Evolutionary conservation across 768 basidiomycete genomes (phyloP).

Genomic region (Kwoniella shandongensis): DNA sequence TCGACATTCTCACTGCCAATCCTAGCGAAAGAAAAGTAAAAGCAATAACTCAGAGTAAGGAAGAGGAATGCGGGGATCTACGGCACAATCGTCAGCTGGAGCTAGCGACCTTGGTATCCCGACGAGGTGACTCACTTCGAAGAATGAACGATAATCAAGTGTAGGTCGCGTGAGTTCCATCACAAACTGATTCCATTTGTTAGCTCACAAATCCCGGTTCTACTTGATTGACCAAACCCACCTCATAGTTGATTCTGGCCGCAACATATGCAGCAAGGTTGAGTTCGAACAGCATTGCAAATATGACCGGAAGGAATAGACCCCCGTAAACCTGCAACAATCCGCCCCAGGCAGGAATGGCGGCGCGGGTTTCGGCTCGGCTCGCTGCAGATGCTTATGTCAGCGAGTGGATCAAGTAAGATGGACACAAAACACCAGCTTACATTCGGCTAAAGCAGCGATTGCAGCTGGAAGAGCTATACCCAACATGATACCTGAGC

Average conservation of each 20-base stretch:
- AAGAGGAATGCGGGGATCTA: slow-evolving; percentile 82
- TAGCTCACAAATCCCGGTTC: too few species aligned
- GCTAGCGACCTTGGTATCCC: not conserved
- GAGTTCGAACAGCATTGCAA: slow-evolving; percentile 73
- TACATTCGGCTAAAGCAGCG: slow-evolving; percentile 66
- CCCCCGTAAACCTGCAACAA: slow-evolving; percentile 77
- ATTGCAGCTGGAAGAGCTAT: slow-evolving; percentile 68
- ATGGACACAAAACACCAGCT: slow-evolving; percentile 42
- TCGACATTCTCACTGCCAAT: slow-evolving; percentile 61
- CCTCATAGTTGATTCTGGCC: slow-evolving; percentile 85
- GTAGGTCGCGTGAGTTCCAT: slow-evolving; percentile 68
- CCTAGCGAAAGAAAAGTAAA: slow-evolving; percentile 76
- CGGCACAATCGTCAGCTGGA: not conserved
- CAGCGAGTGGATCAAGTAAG: not conserved
- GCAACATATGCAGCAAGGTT: slow-evolving; percentile 77
- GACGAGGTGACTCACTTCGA: slow-evolving; percentile 58
- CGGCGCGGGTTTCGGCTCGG: slow-evolving; percentile 58
- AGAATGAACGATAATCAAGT: slow-evolving; percentile 75
- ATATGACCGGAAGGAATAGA: slow-evolving; percentile 70
- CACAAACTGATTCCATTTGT: slow-evolving; percentile 33
- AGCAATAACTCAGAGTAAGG: slow-evolving; percentile 70
- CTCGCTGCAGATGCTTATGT: slow-evolving; percentile 57
- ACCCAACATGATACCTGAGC: slow-evolving; percentile 72
- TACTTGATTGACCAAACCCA: slow-evolving; percentile 65
- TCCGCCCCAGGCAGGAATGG: slow-evolving; percentile 68